Percentiles rank a stretch among this genome's conserved stretches.
These are phyloP conservation scores for Trichoderma pleuroti DNA, from an alignment of 2,329 filamentous ascomycete species.

Conservation along the genomic window DNA sequence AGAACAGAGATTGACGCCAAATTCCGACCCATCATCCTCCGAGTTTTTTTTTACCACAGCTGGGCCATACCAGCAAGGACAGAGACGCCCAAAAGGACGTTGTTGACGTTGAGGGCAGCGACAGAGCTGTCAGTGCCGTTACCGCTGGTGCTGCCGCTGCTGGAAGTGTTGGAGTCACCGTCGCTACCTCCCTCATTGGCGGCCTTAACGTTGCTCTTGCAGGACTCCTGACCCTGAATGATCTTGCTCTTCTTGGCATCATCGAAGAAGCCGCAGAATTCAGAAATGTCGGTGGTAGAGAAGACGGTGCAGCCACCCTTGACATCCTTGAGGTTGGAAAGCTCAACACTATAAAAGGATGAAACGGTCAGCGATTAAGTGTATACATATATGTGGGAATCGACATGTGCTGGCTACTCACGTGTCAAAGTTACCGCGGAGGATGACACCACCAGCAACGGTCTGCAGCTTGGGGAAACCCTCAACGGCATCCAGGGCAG, in stretches of 20 bases:
- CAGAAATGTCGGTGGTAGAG: slow-evolving; percentile 58
- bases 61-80: slow-evolving; percentile 47
- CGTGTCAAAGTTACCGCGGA: slow-evolving; percentile 80
- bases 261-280: slow-evolving; percentile 53
- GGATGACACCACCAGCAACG: slow-evolving; percentile 76
- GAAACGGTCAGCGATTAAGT: background rate
- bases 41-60: slow-evolving; percentile 44
- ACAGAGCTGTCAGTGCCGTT: slow-evolving; percentile 39
- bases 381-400: background rate
- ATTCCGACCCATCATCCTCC: slow-evolving; percentile 31
- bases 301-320: slow-evolving; percentile 68
- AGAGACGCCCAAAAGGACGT: slow-evolving; percentile 43
- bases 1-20: slow-evolving; percentile 37
- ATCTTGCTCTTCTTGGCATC: slow-evolving; percentile 37
- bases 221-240: slow-evolving; percentile 43
- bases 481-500: slow-evolving; percentile 60
- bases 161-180: slow-evolving; percentile 29
- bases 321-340: slow-evolving; percentile 65
- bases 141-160: slow-evolving; percentile 25
- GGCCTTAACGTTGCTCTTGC: slow-evolving; percentile 48
- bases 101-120: slow-evolving; percentile 45
- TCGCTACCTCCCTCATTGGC: slow-evolving; percentile 48
- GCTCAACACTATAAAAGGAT: slow-evolving; percentile 55
- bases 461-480: slow-evolving; percentile 65
- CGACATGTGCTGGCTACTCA: slow-evolving; percentile 48